These are phyloP conservation scores for Phialocephala subalpina DNA, from an alignment of 2,329 filamentous ascomycete species.

Conservation along the genomic window DNA sequence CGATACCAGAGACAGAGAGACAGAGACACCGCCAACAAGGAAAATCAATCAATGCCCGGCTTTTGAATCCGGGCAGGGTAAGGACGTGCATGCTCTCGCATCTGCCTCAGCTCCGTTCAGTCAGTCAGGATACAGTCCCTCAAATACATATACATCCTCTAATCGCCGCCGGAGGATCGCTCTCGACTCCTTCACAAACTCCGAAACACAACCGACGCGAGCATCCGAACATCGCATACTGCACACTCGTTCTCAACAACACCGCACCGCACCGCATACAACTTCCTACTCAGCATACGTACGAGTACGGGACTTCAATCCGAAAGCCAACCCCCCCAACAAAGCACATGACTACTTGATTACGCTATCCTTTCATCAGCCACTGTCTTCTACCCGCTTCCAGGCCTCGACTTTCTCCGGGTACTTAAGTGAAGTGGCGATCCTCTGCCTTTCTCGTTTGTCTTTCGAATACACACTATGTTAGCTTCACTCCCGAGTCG, in stretches of 20 bases:
- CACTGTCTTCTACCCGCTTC: slow-evolving; percentile 17
- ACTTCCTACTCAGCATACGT: neutral
- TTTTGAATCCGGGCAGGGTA: no score
- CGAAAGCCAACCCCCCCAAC: no score
- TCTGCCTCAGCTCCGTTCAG: no score
- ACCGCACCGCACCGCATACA: no score
- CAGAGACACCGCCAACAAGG: no score
- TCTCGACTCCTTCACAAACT: slow-evolving; percentile 4
- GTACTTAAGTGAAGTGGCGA: slow-evolving; percentile 24
- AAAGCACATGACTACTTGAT: slow-evolving; percentile 25
- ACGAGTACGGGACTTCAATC: neutral
- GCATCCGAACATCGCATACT: neutral
- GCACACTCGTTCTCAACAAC: neutral
- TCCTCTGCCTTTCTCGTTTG: neutral
- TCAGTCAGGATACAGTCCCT: neutral
- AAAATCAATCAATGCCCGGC: no score
- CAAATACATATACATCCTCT: neutral
- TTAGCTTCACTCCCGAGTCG: slow-evolving; percentile 26
- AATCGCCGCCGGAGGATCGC: neutral
- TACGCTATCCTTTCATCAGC: slow-evolving; percentile 21
- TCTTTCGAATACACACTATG: slow-evolving; percentile 22
- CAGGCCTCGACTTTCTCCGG: slow-evolving; percentile 13
- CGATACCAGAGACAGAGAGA: no score
- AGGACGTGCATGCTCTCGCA: no score
- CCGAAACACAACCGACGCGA: neutral